Evolutionary conservation across 176 grass and related monocot genomes (phyloP), one percentile per base, ranked within the genome.

Genomic region (maize (Zea mays)): DNA sequence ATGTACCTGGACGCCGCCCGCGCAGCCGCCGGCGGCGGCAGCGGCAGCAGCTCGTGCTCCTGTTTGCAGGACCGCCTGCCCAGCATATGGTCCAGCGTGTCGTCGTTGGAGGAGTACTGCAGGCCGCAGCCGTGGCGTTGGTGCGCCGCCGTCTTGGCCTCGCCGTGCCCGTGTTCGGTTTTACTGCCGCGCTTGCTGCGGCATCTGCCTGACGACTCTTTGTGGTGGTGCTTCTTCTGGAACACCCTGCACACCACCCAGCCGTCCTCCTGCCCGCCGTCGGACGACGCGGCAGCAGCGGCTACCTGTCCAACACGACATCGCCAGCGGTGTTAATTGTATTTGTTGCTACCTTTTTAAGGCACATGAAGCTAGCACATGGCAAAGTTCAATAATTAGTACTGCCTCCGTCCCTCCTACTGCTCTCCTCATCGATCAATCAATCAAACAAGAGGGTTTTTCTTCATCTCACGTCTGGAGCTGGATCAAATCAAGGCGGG

Each of bases 191-290:
- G 27, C 80, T 86, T 91, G 7, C 81, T 67, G 1, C 83, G 67
- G 27, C 88, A 41, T 27, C 56, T 80, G 27, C 27, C 27, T 27
- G 1, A 27, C 3, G 69, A 75, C 21, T 86, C 79, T 83, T 94
- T 97, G 64, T 86, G 85, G 79, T 94, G 89, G 85, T 90, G 88
- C 85, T 97, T 97, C 85, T 97, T 97, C 85, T 97, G 94, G 91
- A 97, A 97, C 69, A 97, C 94, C 43, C 94, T 85, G 84, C 95
- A 97, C 37, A 97, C 95, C 47, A 97, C 95, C 95, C 95, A 97
- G 4, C 95, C 95, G 37, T 97, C 95, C 59, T 97, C 95, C 86
- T 94, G 91, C 39, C 78, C 86, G 66, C 64, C 77, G 73, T 97
- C 95, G 42, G 71, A 15, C 46, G 80, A 9, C 27, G 66, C 78